Percentiles rank a stretch among this genome's conserved stretches.
Evolutionary conservation across 2,329 filamentous ascomycete genomes (phyloP).

Genomic region (Colletotrichum navitas): DNA sequence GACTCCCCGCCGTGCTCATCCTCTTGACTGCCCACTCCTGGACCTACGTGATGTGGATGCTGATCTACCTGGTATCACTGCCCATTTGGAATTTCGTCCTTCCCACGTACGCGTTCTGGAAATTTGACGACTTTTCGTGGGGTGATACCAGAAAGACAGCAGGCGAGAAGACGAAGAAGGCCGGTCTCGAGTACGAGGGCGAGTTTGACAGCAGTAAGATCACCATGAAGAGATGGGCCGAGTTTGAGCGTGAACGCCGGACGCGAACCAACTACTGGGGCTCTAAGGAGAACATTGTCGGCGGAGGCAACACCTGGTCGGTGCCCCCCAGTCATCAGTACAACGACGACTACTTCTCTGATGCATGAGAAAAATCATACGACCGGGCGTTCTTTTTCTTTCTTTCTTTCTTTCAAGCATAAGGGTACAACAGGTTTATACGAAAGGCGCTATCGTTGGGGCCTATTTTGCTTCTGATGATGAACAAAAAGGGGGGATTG

Average conservation of each 20-base stretch:
- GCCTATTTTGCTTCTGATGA: constrained; percentile 25
- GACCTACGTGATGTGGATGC: constrained; percentile 96
- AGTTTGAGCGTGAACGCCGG: constrained; percentile 83
- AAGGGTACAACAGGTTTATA: constrained; percentile 34
- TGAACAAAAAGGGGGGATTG: constrained; percentile 17
- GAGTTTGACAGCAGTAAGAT: constrained; percentile 99
- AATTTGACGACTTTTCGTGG: constrained; percentile 99
- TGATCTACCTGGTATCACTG: constrained; percentile 92
- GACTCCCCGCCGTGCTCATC: constrained; percentile 92
- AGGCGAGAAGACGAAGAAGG: constrained; percentile 90
- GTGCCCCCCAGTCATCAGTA: constrained; percentile 59
- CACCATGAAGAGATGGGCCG: constrained; percentile 98
- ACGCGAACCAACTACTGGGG: constrained; percentile 65
- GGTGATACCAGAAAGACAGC: constrained; percentile 97
- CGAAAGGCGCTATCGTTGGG: constrained; percentile 35
- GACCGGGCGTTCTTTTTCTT: constrained; percentile 29
- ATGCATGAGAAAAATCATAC: constrained; percentile 55
- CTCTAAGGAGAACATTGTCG: constrained; percentile 64
- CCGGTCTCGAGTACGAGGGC: constrained; percentile 87
- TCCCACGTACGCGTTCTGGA: constrained; percentile 96
- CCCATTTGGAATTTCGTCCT: constrained; percentile 98
- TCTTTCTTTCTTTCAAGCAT: constrained; percentile 19
- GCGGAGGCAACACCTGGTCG: constrained; percentile 58
- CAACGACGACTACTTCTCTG: constrained; percentile 69
- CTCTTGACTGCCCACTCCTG: constrained; percentile 92